Evolutionary conservation across 129 eudicot genomes (phyloP).

Genomic region (Flaveria brownii): DNA sequence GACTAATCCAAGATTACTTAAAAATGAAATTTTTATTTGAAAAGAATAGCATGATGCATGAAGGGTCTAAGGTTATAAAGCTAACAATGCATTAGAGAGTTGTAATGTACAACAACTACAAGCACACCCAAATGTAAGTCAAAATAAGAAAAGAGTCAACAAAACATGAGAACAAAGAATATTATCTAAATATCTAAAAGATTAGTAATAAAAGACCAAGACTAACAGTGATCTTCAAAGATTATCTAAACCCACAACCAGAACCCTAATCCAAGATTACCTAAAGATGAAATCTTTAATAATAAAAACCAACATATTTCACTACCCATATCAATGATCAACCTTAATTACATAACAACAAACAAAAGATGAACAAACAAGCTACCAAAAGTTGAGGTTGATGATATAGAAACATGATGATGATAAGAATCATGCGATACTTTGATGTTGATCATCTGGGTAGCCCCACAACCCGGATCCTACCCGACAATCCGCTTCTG

Average conservation of each 20-base stretch:
- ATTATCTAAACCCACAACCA: background rate
- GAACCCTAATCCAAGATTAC: conserved; percentile 15
- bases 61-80: background rate
- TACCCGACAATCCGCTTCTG: conserved; percentile 48
- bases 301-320: conserved; percentile 13
- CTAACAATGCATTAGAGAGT: too few species aligned
- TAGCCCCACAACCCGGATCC: conserved; percentile 31
- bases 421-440: conserved; percentile 54
- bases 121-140: conserved; percentile 14
- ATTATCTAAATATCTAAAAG: too few species aligned
- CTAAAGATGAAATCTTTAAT: conserved; percentile 7
- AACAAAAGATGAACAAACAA: background rate
- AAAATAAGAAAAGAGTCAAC: conserved; percentile 15
- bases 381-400: conserved; percentile 59
- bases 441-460: conserved; percentile 52
- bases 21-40: background rate
- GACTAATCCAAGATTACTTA: conserved; percentile 11
- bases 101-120: background rate
- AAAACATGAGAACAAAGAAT: background rate
- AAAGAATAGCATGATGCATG: conserved; percentile 1
- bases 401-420: conserved; percentile 46
- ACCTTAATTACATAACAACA: background rate
- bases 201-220: too few species aligned
- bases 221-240: too few species aligned
- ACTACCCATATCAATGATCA: background rate